These are phyloP conservation scores for Cordyceps javanica DNA, from an alignment of 2,329 filamentous ascomycete genomes.

Conservation along the genomic window DNA sequence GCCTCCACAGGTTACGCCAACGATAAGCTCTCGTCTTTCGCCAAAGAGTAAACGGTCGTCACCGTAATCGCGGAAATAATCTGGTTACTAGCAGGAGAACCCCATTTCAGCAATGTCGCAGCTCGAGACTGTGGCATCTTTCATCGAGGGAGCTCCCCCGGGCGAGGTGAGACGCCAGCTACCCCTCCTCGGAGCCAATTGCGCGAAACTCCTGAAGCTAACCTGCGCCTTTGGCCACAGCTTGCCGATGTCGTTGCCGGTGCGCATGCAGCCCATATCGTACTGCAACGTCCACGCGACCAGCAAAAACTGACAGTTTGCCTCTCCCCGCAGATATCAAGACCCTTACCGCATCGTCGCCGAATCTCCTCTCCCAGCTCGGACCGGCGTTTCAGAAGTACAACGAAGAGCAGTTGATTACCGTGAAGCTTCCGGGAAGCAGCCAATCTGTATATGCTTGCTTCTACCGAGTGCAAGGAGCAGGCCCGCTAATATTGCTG, in stretches of 20 bases:
- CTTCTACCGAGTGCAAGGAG: too few species aligned
- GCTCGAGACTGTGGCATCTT: conserved; percentile 59
- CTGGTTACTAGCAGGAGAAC: conserved; percentile 7
- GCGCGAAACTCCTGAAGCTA: conserved; percentile 22
- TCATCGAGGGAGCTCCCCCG: conserved; percentile 88
- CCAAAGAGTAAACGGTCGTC: neutral
- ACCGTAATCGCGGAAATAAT: neutral
- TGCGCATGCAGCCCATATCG: conserved; percentile 34
- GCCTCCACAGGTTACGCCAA: conserved; percentile 13
- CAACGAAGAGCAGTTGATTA: conserved; percentile 90
- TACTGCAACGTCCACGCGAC: neutral
- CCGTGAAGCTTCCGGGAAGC: conserved; percentile 82
- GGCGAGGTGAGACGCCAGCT: conserved; percentile 67
- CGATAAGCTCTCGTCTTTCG: conserved; percentile 5
- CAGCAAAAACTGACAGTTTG: neutral
- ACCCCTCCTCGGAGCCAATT: conserved; percentile 10
- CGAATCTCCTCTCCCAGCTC: conserved; percentile 63
- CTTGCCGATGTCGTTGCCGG: conserved; percentile 83
- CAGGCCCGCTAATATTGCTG: neutral
- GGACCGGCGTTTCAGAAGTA: conserved; percentile 85
- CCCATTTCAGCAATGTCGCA: conserved; percentile 28
- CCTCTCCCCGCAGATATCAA: conserved; percentile 67
- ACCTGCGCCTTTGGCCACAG: conserved; percentile 37
- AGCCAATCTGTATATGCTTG: conserved; percentile 48
- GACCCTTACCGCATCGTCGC: conserved; percentile 65